These are phyloP conservation scores for Hypoxylon sp. DNA, from an alignment of 2,329 filamentous ascomycete species.

Conservation along the genomic window DNA sequence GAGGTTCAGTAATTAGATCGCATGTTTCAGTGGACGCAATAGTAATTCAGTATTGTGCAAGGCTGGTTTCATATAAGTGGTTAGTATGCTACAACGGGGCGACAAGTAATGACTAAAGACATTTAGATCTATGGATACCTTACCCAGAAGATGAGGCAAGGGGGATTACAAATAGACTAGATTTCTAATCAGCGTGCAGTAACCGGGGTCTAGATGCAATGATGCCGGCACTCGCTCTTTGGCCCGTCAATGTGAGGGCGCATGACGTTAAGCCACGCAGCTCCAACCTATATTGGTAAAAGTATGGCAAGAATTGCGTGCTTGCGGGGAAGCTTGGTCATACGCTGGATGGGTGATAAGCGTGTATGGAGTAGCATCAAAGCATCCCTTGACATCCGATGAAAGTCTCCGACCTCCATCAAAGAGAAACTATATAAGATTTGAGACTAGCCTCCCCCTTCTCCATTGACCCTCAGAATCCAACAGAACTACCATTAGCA, in stretches of 20 bases:
- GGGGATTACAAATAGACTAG: slow-evolving; percentile 32
- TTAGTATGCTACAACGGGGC: slow-evolving; percentile 6
- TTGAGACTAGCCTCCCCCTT: slow-evolving; percentile 1
- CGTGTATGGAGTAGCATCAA: slow-evolving; percentile 32
- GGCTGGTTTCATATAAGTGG: background rate
- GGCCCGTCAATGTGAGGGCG: slow-evolving; percentile 17
- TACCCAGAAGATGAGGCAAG: no score
- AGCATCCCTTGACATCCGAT: no score
- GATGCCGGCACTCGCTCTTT: slow-evolving; percentile 19
- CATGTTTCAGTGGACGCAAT: slow-evolving; percentile 11
- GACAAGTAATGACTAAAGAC: background rate
- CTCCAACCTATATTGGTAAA: slow-evolving; percentile 35
- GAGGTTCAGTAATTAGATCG: slow-evolving; percentile 31
- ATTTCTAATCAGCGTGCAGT: slow-evolving; percentile 39
- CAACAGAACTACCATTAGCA: background rate
- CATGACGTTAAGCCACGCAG: slow-evolving; percentile 19
- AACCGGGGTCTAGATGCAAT: slow-evolving; percentile 19
- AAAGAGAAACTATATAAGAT: slow-evolving; percentile 30
- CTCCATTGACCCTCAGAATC: background rate
- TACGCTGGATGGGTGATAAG: slow-evolving; percentile 12
- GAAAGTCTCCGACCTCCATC: background rate
- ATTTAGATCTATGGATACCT: background rate
- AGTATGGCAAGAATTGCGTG: slow-evolving; percentile 38
- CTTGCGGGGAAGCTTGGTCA: slow-evolving; percentile 40
- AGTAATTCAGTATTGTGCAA: slow-evolving; percentile 13